Evolutionary conservation across 2,329 filamentous ascomycete species (phyloP), one percentile per base, ranked within the genome.

Genomic region (Paramyrothecium sp.): DNA sequence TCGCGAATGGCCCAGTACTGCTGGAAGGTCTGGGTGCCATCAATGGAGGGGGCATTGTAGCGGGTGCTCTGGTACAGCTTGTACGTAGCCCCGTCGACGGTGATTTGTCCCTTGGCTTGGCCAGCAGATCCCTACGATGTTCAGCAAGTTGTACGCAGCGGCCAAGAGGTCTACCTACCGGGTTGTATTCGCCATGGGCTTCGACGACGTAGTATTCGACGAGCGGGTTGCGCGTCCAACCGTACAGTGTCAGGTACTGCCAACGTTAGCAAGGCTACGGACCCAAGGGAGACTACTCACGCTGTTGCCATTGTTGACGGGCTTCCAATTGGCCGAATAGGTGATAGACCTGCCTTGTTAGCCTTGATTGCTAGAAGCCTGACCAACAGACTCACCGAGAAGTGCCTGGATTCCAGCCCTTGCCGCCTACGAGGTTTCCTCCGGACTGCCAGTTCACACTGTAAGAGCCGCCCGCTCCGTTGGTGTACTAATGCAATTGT

Each of bases 351-450:
- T 67, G 22, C 7, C 50, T 30, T 30, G 26, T 30, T 30, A 30
- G 26, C 26, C n/a, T 30, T 30, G 26, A 30, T 10, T 30, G 26
- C 5, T 10, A 30, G 26, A 10, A 30, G 30, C 10, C n/a, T 30
- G 11, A 13, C 11, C 13, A 21, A n/a, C n/a, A 26, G 4, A 50
- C 71, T 57, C 75, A 83, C 81, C 78, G 74, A 34, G 73, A 69
- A 57, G 69, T 73, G 54, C 82, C 83, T 20, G 81, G 76, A 58
- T 77, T 77, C 82, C 83, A 86, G 47, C 83, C 83, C 69, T 85
- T 85, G 44, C 83, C 83, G 56, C 74, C 80, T 33, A 83, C 81
- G 46, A 84, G 81, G 73, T 84, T 82, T 26, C 80, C 81, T 23
- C 67, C 69, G 55, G 73, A 71, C 54, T 63, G 66, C 79, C 79